Evolutionary conservation across 75 land plant genomes (phyloP).

Genomic region (Pinus tabuliformis): DNA sequence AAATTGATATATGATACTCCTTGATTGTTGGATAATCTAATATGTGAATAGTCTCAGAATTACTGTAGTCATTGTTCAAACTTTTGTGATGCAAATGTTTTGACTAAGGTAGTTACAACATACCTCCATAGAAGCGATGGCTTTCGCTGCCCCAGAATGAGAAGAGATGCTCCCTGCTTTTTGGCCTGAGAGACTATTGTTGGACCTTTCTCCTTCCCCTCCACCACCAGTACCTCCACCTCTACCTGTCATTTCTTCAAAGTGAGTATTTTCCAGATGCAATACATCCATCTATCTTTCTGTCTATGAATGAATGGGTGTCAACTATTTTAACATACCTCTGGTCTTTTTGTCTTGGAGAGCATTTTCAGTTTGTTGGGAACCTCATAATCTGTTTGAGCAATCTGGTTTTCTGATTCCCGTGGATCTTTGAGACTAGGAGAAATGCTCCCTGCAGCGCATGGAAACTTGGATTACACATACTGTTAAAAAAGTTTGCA

Average conservation of each 20-base stretch:
- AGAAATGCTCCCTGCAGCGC: background rate
- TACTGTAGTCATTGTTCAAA: too few species aligned
- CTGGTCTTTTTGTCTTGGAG: background rate
- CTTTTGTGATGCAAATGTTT: too few species aligned
- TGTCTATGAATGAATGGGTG: background rate
- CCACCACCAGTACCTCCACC: slow-evolving; percentile 22
- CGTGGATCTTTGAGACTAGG: background rate
- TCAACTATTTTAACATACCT: background rate
- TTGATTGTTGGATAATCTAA: too few species aligned
- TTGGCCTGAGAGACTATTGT: slow-evolving; percentile 54
- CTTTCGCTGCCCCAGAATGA: slow-evolving; percentile 59
- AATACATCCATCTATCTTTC: too few species aligned
- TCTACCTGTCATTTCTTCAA: slow-evolving; percentile 17
- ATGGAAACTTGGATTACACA: background rate
- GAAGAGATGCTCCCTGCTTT: slow-evolving; percentile 30
- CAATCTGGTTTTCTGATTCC: background rate
- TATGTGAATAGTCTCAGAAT: too few species aligned
- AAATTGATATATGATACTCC: too few species aligned
- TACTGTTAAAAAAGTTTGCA: too few species aligned
- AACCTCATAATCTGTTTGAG: background rate
- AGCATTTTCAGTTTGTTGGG: background rate
- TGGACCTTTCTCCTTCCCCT: slow-evolving; percentile 53
- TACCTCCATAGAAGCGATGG: slow-evolving; percentile 15
- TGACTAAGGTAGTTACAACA: too few species aligned
- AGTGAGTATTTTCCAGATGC: background rate